Conservation (phyloP, 257 asterid species). For the Solanum okadae region DNA sequence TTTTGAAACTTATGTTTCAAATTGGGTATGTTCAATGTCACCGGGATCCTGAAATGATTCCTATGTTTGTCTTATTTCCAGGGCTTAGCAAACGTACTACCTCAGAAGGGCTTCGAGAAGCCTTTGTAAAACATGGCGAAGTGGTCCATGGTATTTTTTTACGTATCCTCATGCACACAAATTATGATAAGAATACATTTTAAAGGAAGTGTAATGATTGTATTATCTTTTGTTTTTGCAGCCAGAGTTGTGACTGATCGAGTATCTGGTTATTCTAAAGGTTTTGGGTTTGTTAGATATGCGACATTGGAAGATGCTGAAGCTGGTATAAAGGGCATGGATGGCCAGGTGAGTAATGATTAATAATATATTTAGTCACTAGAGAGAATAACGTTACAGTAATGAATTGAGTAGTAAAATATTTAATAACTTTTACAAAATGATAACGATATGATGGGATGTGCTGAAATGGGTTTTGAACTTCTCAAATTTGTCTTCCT, state of each 20-base stretch:
- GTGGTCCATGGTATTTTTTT: conserved; percentile 46
- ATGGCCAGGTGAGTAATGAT: conserved; percentile 55
- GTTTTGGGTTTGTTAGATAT: conserved; percentile 77
- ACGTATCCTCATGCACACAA: not conserved
- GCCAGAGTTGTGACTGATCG: conserved; percentile 86
- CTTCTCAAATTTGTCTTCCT: not conserved
- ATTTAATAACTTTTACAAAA: not conserved
- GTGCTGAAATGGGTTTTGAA: not conserved
- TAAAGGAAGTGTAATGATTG: not conserved
- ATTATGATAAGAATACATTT: not conserved
- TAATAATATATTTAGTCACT: not conserved
- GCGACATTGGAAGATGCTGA: conserved; percentile 61
- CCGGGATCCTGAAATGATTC: not conserved
- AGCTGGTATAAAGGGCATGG: conserved; percentile 76
- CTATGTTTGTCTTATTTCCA: conserved; percentile 11
- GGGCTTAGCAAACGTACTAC: conserved; percentile 96
- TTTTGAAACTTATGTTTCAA: not conserved
- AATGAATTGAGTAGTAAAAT: not conserved
- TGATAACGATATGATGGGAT: not conserved
- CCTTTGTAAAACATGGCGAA: conserved; percentile 69
- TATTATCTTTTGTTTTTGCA: conserved; percentile 17
- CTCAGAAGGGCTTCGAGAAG: conserved; percentile 62
- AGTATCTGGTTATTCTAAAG: conserved; percentile 70
- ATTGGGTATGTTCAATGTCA: not conserved
- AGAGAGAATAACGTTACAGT: not conserved